Conservation (phyloP, 768 basidiomycete genomes). For the Xanthoconium purpureum region DNA sequence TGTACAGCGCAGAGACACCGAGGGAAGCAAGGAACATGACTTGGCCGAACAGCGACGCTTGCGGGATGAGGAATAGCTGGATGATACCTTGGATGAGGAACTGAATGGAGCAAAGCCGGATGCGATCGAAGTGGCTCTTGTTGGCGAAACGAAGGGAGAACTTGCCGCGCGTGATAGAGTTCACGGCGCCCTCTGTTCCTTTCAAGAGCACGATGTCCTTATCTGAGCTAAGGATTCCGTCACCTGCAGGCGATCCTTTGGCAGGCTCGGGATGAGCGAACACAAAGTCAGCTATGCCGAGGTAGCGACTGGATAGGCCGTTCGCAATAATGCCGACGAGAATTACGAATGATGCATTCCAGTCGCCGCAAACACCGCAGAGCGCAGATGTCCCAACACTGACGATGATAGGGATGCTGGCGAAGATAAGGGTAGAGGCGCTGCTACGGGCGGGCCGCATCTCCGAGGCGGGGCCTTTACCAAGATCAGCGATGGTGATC, state of each 20-base stretch:
- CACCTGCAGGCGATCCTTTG: conserved; percentile 24
- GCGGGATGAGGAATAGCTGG: conserved; percentile 31
- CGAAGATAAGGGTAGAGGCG: conserved; percentile 2
- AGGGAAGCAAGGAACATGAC: conserved; percentile 29
- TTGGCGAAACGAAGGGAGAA: conserved; percentile 25
- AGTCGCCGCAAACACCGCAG: conserved; percentile 23
- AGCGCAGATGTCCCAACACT: conserved; percentile 22
- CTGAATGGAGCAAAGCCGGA: conserved; percentile 23
- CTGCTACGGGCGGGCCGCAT: conserved; percentile 2
- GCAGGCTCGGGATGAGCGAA: conserved; percentile 26
- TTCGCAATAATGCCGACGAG: conserved; percentile 29
- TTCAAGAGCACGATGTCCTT: conserved; percentile 24
- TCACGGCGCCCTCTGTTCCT: conserved; percentile 29
- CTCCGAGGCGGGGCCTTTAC: conserved; percentile 4
- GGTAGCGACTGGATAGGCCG: conserved; percentile 25
- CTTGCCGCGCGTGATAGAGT: conserved; percentile 27
- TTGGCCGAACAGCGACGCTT: conserved; percentile 29
- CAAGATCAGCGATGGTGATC: conserved; percentile 10
- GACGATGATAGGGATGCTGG: conserved; percentile 18
- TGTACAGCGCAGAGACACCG: conserved; percentile 27
- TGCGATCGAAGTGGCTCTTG: conserved; percentile 1
- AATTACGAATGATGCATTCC: conserved; percentile 27
- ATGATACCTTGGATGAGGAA: conserved; percentile 23
- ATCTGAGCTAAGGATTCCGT: conserved; percentile 25
- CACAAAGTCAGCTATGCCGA: conserved; percentile 24